Percentiles rank a stretch among this genome's conserved stretches.
Conservation (phyloP, 345 rosid species). For the Moringa oleifera region DNA sequence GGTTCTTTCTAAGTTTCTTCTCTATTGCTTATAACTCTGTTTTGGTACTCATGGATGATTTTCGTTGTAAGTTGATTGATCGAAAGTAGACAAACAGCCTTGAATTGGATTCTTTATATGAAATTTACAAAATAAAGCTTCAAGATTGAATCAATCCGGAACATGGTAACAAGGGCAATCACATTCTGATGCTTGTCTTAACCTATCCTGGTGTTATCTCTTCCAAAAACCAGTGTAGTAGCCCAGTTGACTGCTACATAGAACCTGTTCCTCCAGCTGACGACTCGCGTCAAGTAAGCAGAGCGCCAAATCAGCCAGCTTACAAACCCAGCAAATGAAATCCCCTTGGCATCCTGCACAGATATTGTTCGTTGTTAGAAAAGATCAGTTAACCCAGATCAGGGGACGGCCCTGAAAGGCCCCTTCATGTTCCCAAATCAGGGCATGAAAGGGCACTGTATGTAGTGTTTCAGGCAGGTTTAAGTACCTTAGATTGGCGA, state of each 20-base stretch:
- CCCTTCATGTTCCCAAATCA: no score
- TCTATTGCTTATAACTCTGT: background rate
- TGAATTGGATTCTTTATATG: no score
- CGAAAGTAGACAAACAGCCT: no score
- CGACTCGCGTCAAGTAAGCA: conserved; percentile 64
- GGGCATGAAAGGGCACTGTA: no score
- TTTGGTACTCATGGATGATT: background rate
- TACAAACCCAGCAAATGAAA: conserved; percentile 49
- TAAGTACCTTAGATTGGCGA: conserved; percentile 68
- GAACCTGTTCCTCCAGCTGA: conserved; percentile 76
- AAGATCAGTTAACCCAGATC: no score
- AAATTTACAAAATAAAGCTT: no score
- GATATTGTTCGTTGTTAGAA: no score
- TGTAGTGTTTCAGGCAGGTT: no score
- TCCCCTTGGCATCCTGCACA: conserved; percentile 56
- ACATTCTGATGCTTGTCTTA: conserved; percentile 9
- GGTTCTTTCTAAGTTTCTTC: background rate
- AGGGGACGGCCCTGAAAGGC: no score
- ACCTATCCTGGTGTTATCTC: conserved; percentile 63
- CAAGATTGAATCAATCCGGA: no score
- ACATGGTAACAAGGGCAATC: no score
- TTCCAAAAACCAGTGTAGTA: conserved; percentile 67
- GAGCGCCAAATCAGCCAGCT: conserved; percentile 70
- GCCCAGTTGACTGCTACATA: conserved; percentile 75
- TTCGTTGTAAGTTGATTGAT: background rate